Conservation (phyloP, 192 early-diverging fungal genomes). For the Coemansia sp. region DNA sequence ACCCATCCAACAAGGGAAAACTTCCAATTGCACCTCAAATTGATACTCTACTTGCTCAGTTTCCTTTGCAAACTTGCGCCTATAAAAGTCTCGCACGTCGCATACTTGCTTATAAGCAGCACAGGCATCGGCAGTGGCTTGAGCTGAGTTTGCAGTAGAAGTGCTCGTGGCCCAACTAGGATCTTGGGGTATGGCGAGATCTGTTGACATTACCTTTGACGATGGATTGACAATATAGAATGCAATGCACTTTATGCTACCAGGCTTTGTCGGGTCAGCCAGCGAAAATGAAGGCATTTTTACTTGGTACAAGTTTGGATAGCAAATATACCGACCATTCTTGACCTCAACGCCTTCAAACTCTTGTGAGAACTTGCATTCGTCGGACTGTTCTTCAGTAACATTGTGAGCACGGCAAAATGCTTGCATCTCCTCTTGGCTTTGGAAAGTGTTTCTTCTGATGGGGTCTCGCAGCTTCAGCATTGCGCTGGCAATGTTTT, state of each 20-base stretch:
- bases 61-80: background rate
- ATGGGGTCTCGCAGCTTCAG: background rate
- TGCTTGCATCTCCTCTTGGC: background rate
- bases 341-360: background rate
- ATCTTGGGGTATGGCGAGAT: background rate
- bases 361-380: background rate
- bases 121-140: too few species aligned
- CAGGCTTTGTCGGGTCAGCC: background rate
- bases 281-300: background rate
- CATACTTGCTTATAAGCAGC: background rate
- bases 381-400: background rate
- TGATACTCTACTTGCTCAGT: background rate
- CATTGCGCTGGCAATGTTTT: constrained; percentile 59
- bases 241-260: background rate
- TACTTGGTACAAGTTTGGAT: background rate
- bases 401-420: background rate
- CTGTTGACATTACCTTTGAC: background rate
- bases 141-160: too few species aligned
- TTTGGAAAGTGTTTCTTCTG: background rate
- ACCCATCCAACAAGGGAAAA: too few species aligned
- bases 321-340: background rate
- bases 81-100: background rate
- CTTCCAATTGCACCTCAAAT: too few species aligned
- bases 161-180: background rate
- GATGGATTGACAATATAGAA: background rate